These are phyloP conservation scores for Apiospora marii DNA, from an alignment of 2,329 filamentous ascomycete species.

Conservation along the genomic window DNA sequence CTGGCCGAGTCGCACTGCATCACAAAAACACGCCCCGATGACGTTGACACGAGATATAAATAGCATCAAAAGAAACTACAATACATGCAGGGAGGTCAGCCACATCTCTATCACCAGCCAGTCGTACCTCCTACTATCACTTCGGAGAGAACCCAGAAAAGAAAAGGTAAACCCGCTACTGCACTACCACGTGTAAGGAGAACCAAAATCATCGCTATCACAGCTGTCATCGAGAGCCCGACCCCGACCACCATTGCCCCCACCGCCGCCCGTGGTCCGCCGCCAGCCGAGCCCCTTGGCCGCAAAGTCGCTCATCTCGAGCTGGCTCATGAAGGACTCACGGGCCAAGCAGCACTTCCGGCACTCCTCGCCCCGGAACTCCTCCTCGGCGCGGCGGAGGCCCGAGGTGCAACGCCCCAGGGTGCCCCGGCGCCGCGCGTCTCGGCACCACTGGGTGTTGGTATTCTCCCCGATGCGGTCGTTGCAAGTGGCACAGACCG, in stretches of 20 bases:
- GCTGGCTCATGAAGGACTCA: slow-evolving; percentile 28
- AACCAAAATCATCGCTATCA: slow-evolving; percentile 21
- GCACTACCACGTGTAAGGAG: slow-evolving; percentile 23
- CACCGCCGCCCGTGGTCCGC: slow-evolving; percentile 4
- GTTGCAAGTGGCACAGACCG: slow-evolving; percentile 31
- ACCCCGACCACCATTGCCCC: background rate
- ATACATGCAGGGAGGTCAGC: background rate
- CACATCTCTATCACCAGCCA: background rate
- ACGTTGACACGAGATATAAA: slow-evolving; percentile 1
- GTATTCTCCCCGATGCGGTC: slow-evolving; percentile 29
- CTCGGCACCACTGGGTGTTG: slow-evolving; percentile 30
- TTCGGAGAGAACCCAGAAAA: background rate
- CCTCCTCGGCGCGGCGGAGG: slow-evolving; percentile 29
- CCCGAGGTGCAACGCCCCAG: slow-evolving; percentile 32
- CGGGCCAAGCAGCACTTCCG: slow-evolving; percentile 27
- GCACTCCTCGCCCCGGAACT: slow-evolving; percentile 33
- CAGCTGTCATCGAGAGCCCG: slow-evolving; percentile 25
- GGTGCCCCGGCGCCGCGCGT: slow-evolving; percentile 26
- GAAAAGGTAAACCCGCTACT: too few relatives aligned
- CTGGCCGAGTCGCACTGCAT: background rate
- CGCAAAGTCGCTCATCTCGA: slow-evolving; percentile 30
- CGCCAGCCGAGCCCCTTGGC: slow-evolving; percentile 30
- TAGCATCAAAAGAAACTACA: background rate
- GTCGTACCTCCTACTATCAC: background rate
- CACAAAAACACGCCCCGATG: background rate